A percentile compares a stretch with the other conserved stretches of the same genome.
These are phyloP conservation scores for Euphorbia schlechtendalii DNA, from an alignment of 441 rosid genomes.

Conservation along the genomic window DNA sequence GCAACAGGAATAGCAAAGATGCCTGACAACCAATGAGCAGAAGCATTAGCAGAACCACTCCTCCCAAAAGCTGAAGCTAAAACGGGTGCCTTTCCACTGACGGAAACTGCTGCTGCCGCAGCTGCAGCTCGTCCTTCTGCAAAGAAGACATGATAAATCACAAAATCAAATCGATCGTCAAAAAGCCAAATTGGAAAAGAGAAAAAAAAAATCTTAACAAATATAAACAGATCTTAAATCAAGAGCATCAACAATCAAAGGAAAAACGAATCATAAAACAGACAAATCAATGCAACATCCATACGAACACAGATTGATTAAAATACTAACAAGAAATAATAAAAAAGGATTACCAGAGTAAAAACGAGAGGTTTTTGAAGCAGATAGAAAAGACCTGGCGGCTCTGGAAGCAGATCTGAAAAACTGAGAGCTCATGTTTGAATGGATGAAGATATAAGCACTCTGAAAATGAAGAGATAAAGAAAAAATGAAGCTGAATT, in stretches of 20 bases:
- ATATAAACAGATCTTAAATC: not conserved
- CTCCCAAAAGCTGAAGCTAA: slow-evolving; percentile 48
- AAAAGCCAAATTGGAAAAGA: not conserved
- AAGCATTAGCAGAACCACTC: slow-evolving; percentile 41
- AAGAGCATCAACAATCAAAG: not conserved
- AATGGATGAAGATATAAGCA: not conserved
- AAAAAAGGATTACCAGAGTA: slow-evolving; percentile 50
- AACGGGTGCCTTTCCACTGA: slow-evolving; percentile 45
- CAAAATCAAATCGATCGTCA: not conserved
- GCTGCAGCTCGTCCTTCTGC: slow-evolving; percentile 68
- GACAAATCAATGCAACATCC: not conserved
- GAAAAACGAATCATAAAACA: not conserved
- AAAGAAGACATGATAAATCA: not conserved
- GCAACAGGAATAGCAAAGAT: slow-evolving; percentile 72
- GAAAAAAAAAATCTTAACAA: not conserved
- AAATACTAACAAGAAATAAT: not conserved
- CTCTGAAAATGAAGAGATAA: not conserved
- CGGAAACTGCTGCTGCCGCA: slow-evolving; percentile 62
- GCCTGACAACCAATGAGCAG: slow-evolving; percentile 71
- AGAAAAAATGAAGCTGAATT: slow-evolving; percentile 1
- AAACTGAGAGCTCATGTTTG: slow-evolving; percentile 61
- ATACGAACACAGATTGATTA: not conserved
- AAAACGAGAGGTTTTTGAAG: slow-evolving; percentile 56
- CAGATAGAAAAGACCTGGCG: slow-evolving; percentile 60
- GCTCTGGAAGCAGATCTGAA: slow-evolving; percentile 76